Base-by-base conservation (phyloP, 2,329 filamentous ascomycete genomes). In the Tolypocladium ophioglossoides region DNA sequence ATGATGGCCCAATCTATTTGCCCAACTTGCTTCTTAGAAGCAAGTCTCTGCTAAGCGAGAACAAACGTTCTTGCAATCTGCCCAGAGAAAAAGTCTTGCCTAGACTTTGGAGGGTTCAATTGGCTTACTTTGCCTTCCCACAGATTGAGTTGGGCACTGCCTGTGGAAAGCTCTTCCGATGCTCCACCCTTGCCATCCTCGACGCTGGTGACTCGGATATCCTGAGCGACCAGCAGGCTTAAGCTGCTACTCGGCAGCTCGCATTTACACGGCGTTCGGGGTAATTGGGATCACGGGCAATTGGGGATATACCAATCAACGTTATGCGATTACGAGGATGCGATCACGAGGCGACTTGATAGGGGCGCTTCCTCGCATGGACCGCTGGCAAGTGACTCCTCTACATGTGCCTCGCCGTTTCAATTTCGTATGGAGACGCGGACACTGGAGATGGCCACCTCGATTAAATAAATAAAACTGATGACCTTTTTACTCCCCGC, bases 141-240 rank as follows among this genome's bases (percentile, higher is more conserved):
- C 74, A 97, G 91, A 96, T 97, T 72, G 94, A 97, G 81, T 84
- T 99, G 64, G 94, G 94, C 71, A 97, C 91, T 72, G 91, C 91
- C 66, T 96, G 91, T 80, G 94, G 94, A 82, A 97, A 97, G 83
- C 87, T 99, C 72, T 99, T 95, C 87, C 85, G 91, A 67, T 95
- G 89, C 85, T 92, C 89, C 65, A 96, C 91, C 77, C 95, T 99
- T 88, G 86, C 91, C 67, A 87, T 97, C 72, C 80, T 97, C 64
- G 94, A 99, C 77, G 91, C 91, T 73, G 94, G 92, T 85, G 88
- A 97, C 85, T 96, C 90, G 66, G 94, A 99, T 77, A 99, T 99
- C 76, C 84, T 99, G 68, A 86, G 79, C 77, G 85, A 89, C 75
- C 84, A 85, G 73, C 74, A 78, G 70, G 77, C 80, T 68, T 87